A percentile compares a stretch with the other conserved stretches of the same genome.
These are phyloP conservation scores for Knoxia roxburghii DNA, from an alignment of 257 asterid species.

Conservation along the genomic window DNA sequence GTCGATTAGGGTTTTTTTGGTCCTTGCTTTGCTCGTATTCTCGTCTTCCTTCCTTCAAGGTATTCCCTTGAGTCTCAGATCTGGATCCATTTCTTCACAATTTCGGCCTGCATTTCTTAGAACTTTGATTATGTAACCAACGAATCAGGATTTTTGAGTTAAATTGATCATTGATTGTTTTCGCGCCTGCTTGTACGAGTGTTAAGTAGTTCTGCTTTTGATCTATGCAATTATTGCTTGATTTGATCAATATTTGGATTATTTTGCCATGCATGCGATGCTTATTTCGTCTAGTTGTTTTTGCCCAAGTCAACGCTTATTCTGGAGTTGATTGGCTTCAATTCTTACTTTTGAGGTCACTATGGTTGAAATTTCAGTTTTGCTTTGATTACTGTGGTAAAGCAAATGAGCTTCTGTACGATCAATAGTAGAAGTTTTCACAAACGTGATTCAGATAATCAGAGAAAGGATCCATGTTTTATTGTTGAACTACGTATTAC, in stretches of 20 bases:
- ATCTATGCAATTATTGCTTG: background rate
- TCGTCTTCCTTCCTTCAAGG: slow-evolving; percentile 73
- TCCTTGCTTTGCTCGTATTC: slow-evolving; percentile 60
- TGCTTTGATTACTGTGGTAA: background rate
- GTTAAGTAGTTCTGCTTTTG: background rate
- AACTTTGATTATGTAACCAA: background rate
- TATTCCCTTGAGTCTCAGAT: slow-evolving; percentile 20
- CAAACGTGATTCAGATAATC: background rate
- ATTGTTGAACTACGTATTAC: too few relatives aligned
- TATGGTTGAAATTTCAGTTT: background rate
- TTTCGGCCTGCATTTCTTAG: background rate
- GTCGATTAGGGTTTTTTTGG: slow-evolving; percentile 52
- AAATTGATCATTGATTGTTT: background rate
- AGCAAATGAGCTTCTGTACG: background rate
- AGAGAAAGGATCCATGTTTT: background rate
- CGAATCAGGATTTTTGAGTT: background rate
- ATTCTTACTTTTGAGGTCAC: background rate
- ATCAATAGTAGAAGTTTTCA: background rate
- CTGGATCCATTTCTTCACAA: slow-evolving; percentile 1
- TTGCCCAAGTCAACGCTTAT: slow-evolving; percentile 6
- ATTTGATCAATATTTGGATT: background rate
- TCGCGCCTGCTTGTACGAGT: background rate
- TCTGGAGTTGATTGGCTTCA: background rate
- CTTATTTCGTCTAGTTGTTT: background rate
- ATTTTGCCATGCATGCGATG: background rate